Evolutionary conservation across 2,329 filamentous ascomycete species (phyloP).

Genomic region (Emmonsia crescens): DNA sequence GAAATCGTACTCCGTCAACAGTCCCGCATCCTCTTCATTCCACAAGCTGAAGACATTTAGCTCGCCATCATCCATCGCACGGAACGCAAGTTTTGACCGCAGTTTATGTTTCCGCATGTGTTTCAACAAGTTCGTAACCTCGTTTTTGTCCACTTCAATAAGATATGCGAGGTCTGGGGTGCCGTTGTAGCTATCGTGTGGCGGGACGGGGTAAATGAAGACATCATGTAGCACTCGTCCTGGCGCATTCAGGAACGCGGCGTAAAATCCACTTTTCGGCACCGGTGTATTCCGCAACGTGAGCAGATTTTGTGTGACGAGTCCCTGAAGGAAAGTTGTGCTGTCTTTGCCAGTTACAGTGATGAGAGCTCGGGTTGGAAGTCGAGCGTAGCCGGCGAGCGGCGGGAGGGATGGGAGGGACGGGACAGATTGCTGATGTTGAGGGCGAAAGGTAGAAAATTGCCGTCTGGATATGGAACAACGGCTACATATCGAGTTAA

Average conservation of each 20-base stretch:
- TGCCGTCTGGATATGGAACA: conserved; percentile 19
- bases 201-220: conserved; percentile 64
- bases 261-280: conserved; percentile 52
- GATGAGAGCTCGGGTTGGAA: conserved; percentile 69
- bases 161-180: conserved; percentile 44
- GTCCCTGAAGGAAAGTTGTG: conserved; percentile 74
- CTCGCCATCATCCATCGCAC: conserved; percentile 55
- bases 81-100: conserved; percentile 63
- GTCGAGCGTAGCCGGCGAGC: conserved; percentile 36
- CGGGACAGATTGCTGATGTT: not conserved
- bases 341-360: conserved; percentile 69
- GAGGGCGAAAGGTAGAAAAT: conserved; percentile 21
- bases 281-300: conserved; percentile 25
- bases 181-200: conserved; percentile 16
- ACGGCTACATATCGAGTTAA: conserved; percentile 20
- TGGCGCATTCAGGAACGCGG: conserved; percentile 73
- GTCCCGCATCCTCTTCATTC: conserved; percentile 41
- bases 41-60: conserved; percentile 63
- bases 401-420: conserved; percentile 27
- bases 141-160: conserved; percentile 67
- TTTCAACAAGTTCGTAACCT: conserved; percentile 51
- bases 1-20: conserved; percentile 26
- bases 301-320: conserved; percentile 64
- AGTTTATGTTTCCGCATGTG: conserved; percentile 82
- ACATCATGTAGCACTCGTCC: conserved; percentile 81